Base-by-base conservation (phyloP, 148 eudicot genomes). In the Dianthus caryophyllus region DNA sequence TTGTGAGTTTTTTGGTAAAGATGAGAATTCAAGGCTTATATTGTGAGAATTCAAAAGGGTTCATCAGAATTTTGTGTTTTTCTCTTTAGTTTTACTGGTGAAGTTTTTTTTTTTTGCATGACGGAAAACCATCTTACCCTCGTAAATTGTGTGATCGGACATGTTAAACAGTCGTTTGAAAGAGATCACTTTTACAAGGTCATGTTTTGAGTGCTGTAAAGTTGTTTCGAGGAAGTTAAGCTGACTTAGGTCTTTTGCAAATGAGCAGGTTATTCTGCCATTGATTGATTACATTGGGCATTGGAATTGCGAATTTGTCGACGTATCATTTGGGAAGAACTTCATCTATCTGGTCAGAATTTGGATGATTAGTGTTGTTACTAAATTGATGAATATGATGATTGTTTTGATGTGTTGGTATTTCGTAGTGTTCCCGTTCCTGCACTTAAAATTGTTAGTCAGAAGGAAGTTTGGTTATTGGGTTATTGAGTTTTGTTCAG, bases 331-430 rank as follows among this genome's bases (percentile, higher is more conserved):
- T 64, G 69, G 13, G 44, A 15, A 49, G 39, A 62, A 39, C 58
- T 41, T 24, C 67, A 41, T 26, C 15, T 38, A 36, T 71, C 75
- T 71, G 75, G 75, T 72, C 64, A 72, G 75, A 55, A 61, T 65
- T 64, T 63, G 69, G 62, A 72, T 64, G 61, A 72, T 64, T 71
- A 54, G 62, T 54, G 27, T 61, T 60, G 25, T 39, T 69, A 26
- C 48, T 39, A 21, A 41, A n/a, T 44, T 41, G 55, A 69, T 71
- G 67, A 71, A 51, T 44, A 72, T 65, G 73, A 72, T 65, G 73
- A 60, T 69, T 69, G 65, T 69, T 69, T 72, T 64, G 64, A 54
- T 53, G 30, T 65, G 46, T 64, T 44, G 75, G 75, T 65, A 72
- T 29, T 72, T 71, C 55, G 36, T 71, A 26, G 70, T 52, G 48